phyloP scores from a whole-genome alignment of 164 flowering plant genomes.

The Taxillus chinensis region DNA sequence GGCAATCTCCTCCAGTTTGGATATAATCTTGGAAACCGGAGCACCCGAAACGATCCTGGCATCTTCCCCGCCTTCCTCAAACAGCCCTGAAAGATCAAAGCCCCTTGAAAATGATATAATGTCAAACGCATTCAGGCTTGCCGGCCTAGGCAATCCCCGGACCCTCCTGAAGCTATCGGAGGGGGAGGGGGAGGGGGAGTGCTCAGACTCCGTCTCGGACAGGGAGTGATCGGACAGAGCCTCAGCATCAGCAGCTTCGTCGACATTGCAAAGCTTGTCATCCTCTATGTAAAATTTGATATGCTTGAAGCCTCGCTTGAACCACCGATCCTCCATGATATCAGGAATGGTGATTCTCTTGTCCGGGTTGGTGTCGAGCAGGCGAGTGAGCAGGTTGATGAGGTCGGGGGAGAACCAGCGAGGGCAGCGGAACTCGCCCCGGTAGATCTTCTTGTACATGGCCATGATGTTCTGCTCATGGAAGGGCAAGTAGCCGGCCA shows the following conservation, averaged over 20 bases:
- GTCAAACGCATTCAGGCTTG: conserved; percentile 76
- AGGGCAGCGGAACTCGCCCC: conserved; percentile 64
- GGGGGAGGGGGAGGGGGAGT: conserved; percentile 47
- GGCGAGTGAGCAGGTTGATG: conserved; percentile 19
- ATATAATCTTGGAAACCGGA: conserved; percentile 54
- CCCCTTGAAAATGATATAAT: conserved; percentile 57
- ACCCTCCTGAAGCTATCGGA: conserved; percentile 22
- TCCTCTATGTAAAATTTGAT: conserved; percentile 64
- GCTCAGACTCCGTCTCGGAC: conserved; percentile 31
- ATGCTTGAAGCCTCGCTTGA: conserved; percentile 58
- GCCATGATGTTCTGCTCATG: conserved; percentile 64
- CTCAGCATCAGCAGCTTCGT: conserved; percentile 18
- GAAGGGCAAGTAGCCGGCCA: conserved; percentile 74
- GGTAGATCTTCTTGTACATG: conserved; percentile 74
- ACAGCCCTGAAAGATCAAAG: conserved; percentile 55
- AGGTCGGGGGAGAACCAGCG: conserved; percentile 66
- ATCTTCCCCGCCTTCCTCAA: conserved; percentile 59
- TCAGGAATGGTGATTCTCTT: conserved; percentile 57
- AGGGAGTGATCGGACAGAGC: conserved; percentile 15
- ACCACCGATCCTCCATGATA: conserved; percentile 61
- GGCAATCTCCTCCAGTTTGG: conserved; percentile 84
- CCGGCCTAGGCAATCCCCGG: conserved; percentile 43
- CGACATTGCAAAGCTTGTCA: conserved; percentile 35
- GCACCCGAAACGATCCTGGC: conserved; percentile 63
- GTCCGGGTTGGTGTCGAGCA: conserved; percentile 60